These are phyloP conservation scores for Paraphaeosphaeria sporulosa DNA, from an alignment of 2,329 filamentous ascomycete genomes.

Conservation along the genomic window DNA sequence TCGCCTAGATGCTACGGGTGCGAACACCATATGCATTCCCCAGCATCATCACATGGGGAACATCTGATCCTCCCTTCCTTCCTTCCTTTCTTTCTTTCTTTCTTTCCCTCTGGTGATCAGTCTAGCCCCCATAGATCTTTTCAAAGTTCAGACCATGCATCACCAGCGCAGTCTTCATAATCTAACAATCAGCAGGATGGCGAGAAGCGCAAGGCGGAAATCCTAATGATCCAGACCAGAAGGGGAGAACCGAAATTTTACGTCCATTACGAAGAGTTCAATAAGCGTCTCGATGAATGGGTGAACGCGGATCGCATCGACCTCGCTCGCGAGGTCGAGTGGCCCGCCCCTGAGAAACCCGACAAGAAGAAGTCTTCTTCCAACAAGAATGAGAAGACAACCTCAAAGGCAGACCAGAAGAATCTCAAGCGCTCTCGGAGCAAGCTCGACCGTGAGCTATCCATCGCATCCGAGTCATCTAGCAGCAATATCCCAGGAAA, in stretches of 20 bases:
- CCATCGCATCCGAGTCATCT: slow-evolving; percentile 61
- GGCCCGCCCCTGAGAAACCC: slow-evolving; percentile 88
- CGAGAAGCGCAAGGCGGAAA: slow-evolving; percentile 88
- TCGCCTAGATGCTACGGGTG: neutral
- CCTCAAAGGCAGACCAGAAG: slow-evolving; percentile 55
- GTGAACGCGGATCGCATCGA: slow-evolving; percentile 83
- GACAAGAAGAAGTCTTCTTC: slow-evolving; percentile 77
- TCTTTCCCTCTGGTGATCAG: too few species aligned
- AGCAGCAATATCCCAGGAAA: slow-evolving; percentile 58
- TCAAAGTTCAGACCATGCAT: neutral
- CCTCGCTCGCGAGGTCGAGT: slow-evolving; percentile 90
- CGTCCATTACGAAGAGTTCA: slow-evolving; percentile 98
- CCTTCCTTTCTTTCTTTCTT: neutral
- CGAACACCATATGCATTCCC: slow-evolving; percentile 22
- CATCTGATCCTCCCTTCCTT: neutral
- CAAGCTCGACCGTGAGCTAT: slow-evolving; percentile 61
- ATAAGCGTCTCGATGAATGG: slow-evolving; percentile 91
- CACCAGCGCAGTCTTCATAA: neutral
- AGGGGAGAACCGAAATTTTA: slow-evolving; percentile 91
- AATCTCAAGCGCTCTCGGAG: slow-evolving; percentile 56
- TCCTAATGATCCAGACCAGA: slow-evolving; percentile 89
- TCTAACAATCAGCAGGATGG: slow-evolving; percentile 67
- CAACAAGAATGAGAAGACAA: slow-evolving; percentile 45
- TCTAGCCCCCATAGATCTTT: too few species aligned
- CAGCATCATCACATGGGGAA: neutral